A percentile compares a stretch with the other conserved stretches of the same genome.
These are phyloP conservation scores for Zea mays DNA, from an alignment of 176 grass and related monocot genomes.

Conservation along the genomic window DNA sequence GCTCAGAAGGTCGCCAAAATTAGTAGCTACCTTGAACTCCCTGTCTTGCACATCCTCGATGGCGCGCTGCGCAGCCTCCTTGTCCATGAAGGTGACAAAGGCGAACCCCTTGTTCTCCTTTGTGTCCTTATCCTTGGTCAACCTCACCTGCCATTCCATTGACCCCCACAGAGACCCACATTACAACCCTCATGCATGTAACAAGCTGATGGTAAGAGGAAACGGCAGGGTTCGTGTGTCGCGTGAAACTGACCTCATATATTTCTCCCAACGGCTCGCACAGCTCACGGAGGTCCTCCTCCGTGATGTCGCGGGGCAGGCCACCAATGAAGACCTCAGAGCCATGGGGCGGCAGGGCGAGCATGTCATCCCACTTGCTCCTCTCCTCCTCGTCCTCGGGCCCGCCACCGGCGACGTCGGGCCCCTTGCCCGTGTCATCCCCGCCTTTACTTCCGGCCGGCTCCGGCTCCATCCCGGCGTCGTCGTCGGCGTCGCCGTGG, in stretches of 20 bases:
- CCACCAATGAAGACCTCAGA: constrained; percentile 92
- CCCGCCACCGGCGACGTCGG: background rate
- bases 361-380: constrained; percentile 75
- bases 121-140: constrained; percentile 90
- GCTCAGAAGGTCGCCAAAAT: background rate
- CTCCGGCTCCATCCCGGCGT: constrained; percentile 21
- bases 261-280: constrained; percentile 76
- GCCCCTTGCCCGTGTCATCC: constrained; percentile 42
- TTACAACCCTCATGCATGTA: background rate
- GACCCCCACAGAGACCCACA: background rate
- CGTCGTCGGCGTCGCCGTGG: constrained; percentile 21
- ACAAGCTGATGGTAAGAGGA: background rate
- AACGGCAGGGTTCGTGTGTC: background rate
- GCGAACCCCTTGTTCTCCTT: constrained; percentile 94
- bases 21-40: constrained; percentile 68
- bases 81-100: constrained; percentile 68
- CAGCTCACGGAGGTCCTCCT: constrained; percentile 76
- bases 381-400: constrained; percentile 71
- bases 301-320: constrained; percentile 61
- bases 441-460: background rate
- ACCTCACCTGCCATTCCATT: constrained; percentile 61
- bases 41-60: constrained; percentile 85
- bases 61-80: constrained; percentile 61
- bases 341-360: constrained; percentile 74
- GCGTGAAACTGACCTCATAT: constrained; percentile 50